phyloP scores from a whole-genome alignment of 2,329 filamentous ascomycete genomes.

The Talaromyces sp. region DNA sequence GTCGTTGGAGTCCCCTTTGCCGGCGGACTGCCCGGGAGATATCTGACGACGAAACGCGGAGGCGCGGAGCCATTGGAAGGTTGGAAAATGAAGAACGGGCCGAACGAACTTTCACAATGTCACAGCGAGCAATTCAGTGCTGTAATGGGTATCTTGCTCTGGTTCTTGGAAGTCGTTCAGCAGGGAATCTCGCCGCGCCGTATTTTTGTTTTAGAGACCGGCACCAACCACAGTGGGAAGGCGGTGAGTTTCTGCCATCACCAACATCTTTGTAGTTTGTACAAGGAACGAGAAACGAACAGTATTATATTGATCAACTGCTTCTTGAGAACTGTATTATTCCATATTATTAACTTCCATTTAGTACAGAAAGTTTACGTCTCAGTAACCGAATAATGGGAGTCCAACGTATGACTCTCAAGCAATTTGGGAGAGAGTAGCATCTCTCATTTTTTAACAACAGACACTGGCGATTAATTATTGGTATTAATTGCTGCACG shows the following conservation, averaged over 20 bases:
- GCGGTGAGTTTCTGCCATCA: slow-evolving; percentile 22
- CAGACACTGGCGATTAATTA: too few species aligned
- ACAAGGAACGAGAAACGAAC: too few species aligned
- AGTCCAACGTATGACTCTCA: too few species aligned
- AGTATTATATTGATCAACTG: too few species aligned
- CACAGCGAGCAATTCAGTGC: neutral
- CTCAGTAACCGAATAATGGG: too few species aligned
- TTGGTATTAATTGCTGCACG: too few species aligned
- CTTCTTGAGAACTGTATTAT: too few species aligned
- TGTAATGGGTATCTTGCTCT: neutral
- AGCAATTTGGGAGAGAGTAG: too few species aligned
- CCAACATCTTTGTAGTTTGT: neutral
- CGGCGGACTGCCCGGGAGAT: slow-evolving; percentile 31
- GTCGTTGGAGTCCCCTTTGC: slow-evolving; percentile 28
- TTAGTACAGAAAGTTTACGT: too few species aligned
- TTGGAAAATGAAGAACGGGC: neutral
- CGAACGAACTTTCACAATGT: neutral
- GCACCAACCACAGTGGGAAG: neutral
- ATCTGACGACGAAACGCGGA: slow-evolving; percentile 37
- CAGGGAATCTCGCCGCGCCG: neutral
- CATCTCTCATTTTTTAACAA: too few species aligned
- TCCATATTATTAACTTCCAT: too few species aligned
- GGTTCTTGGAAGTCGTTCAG: neutral
- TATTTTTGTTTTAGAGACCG: neutral
- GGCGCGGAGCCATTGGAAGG: slow-evolving; percentile 50